Conservation (phyloP, 2,329 filamentous ascomycete species). For the Alternaria tenuissima region DNA sequence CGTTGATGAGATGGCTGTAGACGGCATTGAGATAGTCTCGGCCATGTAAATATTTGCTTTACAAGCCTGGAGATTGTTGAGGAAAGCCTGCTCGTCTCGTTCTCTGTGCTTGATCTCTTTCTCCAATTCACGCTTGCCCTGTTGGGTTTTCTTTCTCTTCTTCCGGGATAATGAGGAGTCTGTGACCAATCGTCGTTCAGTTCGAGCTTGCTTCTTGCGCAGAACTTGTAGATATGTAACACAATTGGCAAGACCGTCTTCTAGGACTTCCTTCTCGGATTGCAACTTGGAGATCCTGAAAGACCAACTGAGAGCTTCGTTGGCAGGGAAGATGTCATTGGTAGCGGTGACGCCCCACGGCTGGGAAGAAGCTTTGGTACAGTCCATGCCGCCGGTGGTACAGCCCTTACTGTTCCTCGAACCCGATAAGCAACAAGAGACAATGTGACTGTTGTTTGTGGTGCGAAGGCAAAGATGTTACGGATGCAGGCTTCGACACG, state of each 20-base stretch:
- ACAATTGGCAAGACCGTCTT: constrained; percentile 42
- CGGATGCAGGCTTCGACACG: not conserved
- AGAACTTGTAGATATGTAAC: constrained; percentile 43
- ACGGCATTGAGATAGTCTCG: constrained; percentile 26
- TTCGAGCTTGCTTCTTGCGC: constrained; percentile 41
- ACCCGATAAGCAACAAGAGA: not conserved
- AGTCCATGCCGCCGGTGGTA: constrained; percentile 3
- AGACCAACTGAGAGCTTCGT: not conserved
- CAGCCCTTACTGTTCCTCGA: not conserved
- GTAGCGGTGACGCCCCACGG: not conserved
- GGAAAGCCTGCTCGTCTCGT: constrained; percentile 40
- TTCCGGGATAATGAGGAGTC: constrained; percentile 24
- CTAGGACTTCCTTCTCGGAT: constrained; percentile 36
- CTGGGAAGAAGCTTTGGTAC: not conserved
- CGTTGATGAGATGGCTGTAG: constrained; percentile 15
- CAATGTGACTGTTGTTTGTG: not conserved
- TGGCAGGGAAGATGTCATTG: not conserved
- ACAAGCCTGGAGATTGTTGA: constrained; percentile 45
- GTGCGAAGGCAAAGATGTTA: not conserved
- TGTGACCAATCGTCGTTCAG: constrained; percentile 28
- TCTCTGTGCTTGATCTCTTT: constrained; percentile 45
- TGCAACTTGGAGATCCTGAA: constrained; percentile 23
- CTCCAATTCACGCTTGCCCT: constrained; percentile 37
- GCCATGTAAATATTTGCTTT: constrained; percentile 41
- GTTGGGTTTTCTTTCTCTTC: constrained; percentile 44